Evolutionary conservation across 768 basidiomycete genomes (phyloP).

Genomic region (Boletus subparvulus): DNA sequence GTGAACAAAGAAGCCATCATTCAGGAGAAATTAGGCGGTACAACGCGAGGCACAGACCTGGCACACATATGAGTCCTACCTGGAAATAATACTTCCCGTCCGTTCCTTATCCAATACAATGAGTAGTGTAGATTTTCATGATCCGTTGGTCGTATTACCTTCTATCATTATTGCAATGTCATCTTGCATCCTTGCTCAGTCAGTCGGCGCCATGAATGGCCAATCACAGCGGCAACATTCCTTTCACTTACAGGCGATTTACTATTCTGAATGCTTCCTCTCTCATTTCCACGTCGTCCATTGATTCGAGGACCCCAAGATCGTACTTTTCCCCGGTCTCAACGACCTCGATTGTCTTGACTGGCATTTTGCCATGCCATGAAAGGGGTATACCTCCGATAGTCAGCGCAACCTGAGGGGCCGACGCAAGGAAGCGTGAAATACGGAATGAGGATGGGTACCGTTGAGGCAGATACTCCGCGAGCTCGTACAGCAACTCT

Average conservation of each 20-base stretch:
- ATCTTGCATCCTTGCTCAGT: constrained; percentile 46
- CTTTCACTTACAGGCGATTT: constrained; percentile 55
- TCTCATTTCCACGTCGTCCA: constrained; percentile 28
- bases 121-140: neutral
- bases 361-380: constrained; percentile 45
- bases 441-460: constrained; percentile 62
- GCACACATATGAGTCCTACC: constrained; percentile 66
- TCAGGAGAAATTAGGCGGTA: neutral
- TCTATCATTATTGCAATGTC: constrained; percentile 63
- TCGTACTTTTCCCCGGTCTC: constrained; percentile 53
- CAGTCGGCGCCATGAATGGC: neutral
- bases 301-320: constrained; percentile 40
- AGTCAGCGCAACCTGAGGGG: constrained; percentile 7
- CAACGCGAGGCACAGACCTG: constrained; percentile 43
- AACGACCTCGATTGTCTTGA: constrained; percentile 54
- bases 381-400: constrained; percentile 32
- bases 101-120: constrained; percentile 39
- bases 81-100: constrained; percentile 78
- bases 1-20: neutral
- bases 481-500: constrained; percentile 67
- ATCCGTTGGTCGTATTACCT: constrained; percentile 33
- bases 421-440: constrained; percentile 34
- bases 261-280: constrained; percentile 63
- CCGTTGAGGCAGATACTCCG: constrained; percentile 64
- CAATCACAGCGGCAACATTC: neutral